phyloP scores from a whole-genome alignment of 2,329 filamentous ascomycete species.

The Botrytis tulipae region DNA sequence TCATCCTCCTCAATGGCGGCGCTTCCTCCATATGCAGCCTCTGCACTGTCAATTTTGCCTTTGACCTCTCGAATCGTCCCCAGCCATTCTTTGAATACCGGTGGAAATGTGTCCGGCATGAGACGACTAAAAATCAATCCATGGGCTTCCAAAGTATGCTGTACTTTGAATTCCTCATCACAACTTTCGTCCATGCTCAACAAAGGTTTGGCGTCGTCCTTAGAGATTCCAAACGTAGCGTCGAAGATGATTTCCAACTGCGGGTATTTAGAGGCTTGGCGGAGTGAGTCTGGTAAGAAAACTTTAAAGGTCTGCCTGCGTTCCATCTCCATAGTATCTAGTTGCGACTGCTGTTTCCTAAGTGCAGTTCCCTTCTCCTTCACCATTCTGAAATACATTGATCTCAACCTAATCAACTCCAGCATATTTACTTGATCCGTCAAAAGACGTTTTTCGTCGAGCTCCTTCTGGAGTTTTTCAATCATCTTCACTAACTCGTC shows the following conservation, averaged over 20 bases:
- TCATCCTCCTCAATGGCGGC: not conserved
- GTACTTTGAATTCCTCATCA: not conserved
- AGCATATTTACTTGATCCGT: not conserved
- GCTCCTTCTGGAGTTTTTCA: not conserved
- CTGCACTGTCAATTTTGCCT: not conserved
- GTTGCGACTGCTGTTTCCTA: not conserved
- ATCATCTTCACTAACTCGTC: not conserved
- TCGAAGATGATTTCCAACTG: not conserved
- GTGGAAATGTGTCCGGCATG: not conserved
- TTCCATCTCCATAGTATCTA: not conserved
- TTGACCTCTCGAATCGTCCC: not conserved
- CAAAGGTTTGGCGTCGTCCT: not conserved
- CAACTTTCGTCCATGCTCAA: not conserved
- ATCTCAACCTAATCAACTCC: not conserved
- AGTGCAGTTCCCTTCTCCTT: not conserved
- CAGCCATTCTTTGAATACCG: not conserved
- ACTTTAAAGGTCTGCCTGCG: not conserved
- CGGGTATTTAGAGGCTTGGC: not conserved
- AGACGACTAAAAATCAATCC: not conserved
- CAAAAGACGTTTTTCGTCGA: not conserved
- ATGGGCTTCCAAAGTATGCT: not conserved
- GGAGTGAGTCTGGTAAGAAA: not conserved
- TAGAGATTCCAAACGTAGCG: not conserved
- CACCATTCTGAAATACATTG: not conserved
- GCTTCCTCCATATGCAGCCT: not conserved